Evolutionary conservation across 148 eudicot genomes (phyloP), one percentile per base, ranked within the genome.

Genomic region (Pharnaceum exiguum): DNA sequence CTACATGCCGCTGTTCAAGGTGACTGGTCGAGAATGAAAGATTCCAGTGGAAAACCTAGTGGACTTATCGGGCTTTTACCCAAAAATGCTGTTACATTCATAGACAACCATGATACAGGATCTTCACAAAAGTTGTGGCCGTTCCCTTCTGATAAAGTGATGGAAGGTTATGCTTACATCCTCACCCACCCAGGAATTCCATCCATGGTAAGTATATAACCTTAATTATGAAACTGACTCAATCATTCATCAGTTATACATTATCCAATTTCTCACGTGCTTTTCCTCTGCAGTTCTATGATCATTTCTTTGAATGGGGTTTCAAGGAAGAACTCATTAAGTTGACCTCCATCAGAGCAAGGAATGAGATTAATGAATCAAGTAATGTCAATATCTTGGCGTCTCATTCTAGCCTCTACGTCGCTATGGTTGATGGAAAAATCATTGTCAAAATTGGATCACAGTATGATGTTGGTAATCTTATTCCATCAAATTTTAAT

Each of bases 161-260:
- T 78, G 68, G 80, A 50, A 42, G 22, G 46, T 3, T 42, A 42
- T 42, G 46, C 46, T 4, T 42, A 42, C 7, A 42, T 42, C 19
- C 82, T 83, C 31, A 77, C 85, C 17, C 85, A 83, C 62, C 83
- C 89, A n/a, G n/a, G n/a, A n/a, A n/a, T n/a, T n/a, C n/a, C n/a
- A n/a, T n/a, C n/a, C n/a, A n/a, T n/a, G n/a, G n/a, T n/a, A n/a
- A n/a, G n/a, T n/a, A n/a, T n/a, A n/a, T n/a, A n/a, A n/a, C n/a
- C n/a, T n/a, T n/a, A n/a, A n/a, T n/a, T n/a, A n/a, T n/a, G n/a
- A n/a, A n/a, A n/a, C n/a, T n/a, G n/a, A n/a, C n/a, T n/a, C n/a
- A n/a, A n/a, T n/a, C n/a, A n/a, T n/a, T n/a, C n/a, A n/a, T n/a
- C n/a, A n/a, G n/a, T n/a, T n/a, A n/a, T n/a, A n/a, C n/a, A n/a